A percentile compares a stretch with the other conserved stretches of the same genome.
Evolutionary conservation across 1,139 yeast genomes (phyloP).

Genomic region (Petasospora fabianii): DNA sequence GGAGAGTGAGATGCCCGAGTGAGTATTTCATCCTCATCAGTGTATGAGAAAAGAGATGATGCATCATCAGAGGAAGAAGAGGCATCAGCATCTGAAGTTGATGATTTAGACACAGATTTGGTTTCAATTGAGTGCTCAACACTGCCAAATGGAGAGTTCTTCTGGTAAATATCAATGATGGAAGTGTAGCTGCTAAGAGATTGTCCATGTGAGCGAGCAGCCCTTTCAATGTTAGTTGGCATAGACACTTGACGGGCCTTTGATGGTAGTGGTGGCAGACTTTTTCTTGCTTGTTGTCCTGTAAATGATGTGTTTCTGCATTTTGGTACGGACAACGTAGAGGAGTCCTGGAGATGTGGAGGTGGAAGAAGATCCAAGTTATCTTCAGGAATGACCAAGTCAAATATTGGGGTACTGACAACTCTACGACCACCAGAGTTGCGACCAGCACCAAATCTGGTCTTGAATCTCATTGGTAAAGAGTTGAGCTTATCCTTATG

Average conservation of each 20-base stretch:
- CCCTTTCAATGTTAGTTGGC: constrained; percentile 7
- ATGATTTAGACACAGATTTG: not conserved
- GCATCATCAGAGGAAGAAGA: constrained; percentile 2
- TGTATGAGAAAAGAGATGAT: constrained; percentile 6
- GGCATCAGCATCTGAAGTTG: constrained; percentile 4
- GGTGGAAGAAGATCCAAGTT: constrained; percentile 13
- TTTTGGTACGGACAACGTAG: constrained; percentile 1
- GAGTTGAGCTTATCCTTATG: not conserved
- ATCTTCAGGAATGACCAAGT: constrained; percentile 17
- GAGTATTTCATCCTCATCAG: constrained; percentile 5
- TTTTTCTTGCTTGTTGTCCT: too few species aligned
- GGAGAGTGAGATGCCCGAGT: constrained; percentile 1
- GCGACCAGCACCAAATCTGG: constrained; percentile 17
- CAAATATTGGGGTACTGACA: constrained; percentile 27
- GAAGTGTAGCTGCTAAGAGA: too few species aligned
- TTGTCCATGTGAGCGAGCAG: not conserved
- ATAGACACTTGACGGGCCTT: constrained; percentile 15
- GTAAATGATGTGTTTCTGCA: not conserved
- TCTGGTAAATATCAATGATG: constrained; percentile 20
- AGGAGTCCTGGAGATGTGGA: constrained; percentile 11
- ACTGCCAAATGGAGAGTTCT: constrained; percentile 11
- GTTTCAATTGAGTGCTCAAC: not conserved
- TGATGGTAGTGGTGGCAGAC: constrained; percentile 5
- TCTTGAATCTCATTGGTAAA: constrained; percentile 26
- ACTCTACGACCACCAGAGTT: constrained; percentile 19